Evolutionary conservation across 1,284 basidiomycete species (phyloP).

Genomic region (Xerocomus subilludens): DNA sequence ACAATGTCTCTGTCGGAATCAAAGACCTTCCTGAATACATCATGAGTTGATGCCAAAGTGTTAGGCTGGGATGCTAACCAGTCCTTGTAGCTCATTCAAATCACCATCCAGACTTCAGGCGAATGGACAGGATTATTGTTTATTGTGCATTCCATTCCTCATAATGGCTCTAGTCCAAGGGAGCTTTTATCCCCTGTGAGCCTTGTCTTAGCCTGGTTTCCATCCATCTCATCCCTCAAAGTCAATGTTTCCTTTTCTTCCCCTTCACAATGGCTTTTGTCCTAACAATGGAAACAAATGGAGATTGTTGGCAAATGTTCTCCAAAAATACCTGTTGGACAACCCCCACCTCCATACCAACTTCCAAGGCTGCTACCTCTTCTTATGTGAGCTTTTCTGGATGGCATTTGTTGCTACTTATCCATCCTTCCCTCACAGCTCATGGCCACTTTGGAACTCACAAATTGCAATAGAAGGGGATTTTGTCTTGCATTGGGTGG

Average conservation of each 20-base stretch:
- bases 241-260: constrained; percentile 5
- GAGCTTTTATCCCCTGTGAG: no score
- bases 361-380: not conserved
- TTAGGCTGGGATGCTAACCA: no score
- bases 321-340: not conserved
- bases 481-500: constrained; percentile 13
- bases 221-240: no score
- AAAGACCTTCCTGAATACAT: no score
- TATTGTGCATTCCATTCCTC: no score
- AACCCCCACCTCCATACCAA: not conserved
- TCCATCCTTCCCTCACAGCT: not conserved
- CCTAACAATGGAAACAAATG: not conserved
- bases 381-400: constrained; percentile 1
- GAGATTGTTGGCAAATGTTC: not conserved
- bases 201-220: no score
- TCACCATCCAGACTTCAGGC: no score
- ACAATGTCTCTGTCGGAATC: no score
- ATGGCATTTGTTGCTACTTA: constrained; percentile 14
- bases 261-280: not conserved
- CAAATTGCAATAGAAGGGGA: not conserved
- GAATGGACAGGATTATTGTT: no score
- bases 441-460: constrained; percentile 2
- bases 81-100: no score
- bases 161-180: no score
- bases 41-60: no score